These are phyloP conservation scores for Entomophthora muscae DNA, from an alignment of 371 early-diverging fungal genomes.

Conservation along the genomic window DNA sequence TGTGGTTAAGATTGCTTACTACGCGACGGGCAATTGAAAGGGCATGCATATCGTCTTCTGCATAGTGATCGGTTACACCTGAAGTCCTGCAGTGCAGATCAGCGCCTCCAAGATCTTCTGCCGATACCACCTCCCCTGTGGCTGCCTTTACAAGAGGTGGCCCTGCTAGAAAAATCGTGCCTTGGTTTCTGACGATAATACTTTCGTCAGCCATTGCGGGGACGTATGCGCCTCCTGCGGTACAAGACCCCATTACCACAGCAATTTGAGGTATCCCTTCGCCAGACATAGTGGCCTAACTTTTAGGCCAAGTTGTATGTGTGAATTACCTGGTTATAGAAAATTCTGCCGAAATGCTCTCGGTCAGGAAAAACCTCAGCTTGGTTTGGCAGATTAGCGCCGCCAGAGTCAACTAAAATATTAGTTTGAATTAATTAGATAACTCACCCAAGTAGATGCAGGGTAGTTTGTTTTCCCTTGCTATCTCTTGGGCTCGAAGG, in stretches of 20 bases:
- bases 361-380: conserved; percentile 94
- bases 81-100: conserved; percentile 91
- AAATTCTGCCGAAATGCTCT: conserved; percentile 95
- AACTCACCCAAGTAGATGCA: conserved; percentile 77
- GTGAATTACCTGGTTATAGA: conserved; percentile 62
- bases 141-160: conserved; percentile 95
- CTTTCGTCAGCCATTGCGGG: conserved; percentile 98
- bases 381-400: conserved; percentile 90
- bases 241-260: conserved; percentile 93
- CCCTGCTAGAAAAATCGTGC: conserved; percentile 94
- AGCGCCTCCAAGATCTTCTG: conserved; percentile 93
- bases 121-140: conserved; percentile 87
- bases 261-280: conserved; percentile 88
- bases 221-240: conserved; percentile 97
- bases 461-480: conserved; percentile 81
- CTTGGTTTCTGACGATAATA: conserved; percentile 89
- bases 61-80: conserved; percentile 92
- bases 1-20: conserved; percentile 67
- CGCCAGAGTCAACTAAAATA: conserved; percentile 78
- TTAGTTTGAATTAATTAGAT: not conserved
- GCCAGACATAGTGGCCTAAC: conserved; percentile 65
- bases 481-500: conserved; percentile 94
- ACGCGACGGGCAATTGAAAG: conserved; percentile 70
- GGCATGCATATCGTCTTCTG: conserved; percentile 83
- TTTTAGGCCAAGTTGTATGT: not conserved